Base-by-base conservation (phyloP, 306 rosid genomes). In the Erythrophleum fordii region DNA sequence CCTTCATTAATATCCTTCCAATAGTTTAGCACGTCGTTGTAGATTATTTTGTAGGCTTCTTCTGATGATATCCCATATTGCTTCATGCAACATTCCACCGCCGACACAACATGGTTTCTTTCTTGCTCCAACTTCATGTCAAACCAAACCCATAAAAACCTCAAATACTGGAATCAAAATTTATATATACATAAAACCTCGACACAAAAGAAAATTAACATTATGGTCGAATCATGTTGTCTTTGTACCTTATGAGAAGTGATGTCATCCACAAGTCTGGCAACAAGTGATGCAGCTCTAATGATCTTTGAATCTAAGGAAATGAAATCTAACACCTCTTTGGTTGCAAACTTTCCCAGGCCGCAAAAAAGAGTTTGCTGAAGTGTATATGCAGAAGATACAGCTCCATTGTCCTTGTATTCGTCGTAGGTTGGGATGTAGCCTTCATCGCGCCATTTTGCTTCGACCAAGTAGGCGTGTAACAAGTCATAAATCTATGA, bases 11-110 rank as follows among this genome's bases (percentile, higher is more conserved):
- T 12, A 13, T 59, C 35, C 66, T 59, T 59, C 35, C 37, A 59
- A 3, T 7, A 59, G 28, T 26, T 26, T 12, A 11, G 11, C 18
- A 59, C 1, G 37, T 23, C 66, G 3, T 26, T 2, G 3, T 0
- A 11, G 37, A 59, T 11, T 12, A 59, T 26, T 25, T 59, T 13
- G 12, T 26, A 13, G 10, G 37, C 37, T 0, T 59, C 18, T 59
- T 26, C 37, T 14, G 1, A 7, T 12, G 66, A 59, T 11, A 59
- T 17, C 25, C 66, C 10, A 26, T 12, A 59, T 17, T 26, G 66
- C 37, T 59, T 59, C 66, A 59, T 26, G 37, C 66, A 59, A 26
- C 66, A 59, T 13, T 59, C 66, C 66, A 59, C 66, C 25, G 18
- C 65, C 25, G 65, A 25, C 12, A 34, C 37, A 26, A 26, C 66